Evolutionary conservation across 805 yeast genomes (phyloP), one percentile per base, ranked within the genome.

Genomic region (Komagataella pastoris): DNA sequence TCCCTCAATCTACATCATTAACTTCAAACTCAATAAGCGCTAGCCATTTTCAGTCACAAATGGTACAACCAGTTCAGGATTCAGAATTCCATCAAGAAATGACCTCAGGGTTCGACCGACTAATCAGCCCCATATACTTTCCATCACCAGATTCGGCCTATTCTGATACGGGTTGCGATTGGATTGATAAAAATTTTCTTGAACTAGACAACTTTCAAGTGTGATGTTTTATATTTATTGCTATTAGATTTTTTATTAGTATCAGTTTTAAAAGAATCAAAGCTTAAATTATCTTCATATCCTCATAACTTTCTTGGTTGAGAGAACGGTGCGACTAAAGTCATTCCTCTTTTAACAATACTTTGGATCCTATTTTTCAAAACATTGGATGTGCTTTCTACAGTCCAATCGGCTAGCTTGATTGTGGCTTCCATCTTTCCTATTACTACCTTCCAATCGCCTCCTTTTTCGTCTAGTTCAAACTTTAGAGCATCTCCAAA

Each of bases 291-390:
- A 18, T 18, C n/a, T 8, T 44, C 19, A 17, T 3, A 44, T 12
- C 7, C 12, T 44, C 47, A 44, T 44, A 17, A 18, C 18, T 44
- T 44, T 19, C 47, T 51, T 30, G 43, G 24, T 44, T 51, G 79
- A 48, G 88, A 78, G 40, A 91, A 70, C 2, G 98, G 96, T 8
- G 97, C 89, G 1, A 88, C 93, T 48, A 93, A 70, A 46, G 78
- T 85, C 51, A 84, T 75, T 14, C 95, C 95, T 55, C 95, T 76
- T 47, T 76, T 79, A 54, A 93, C 68, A 18, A 91, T 83, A 57
- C 85, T 90, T 56, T 83, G 87, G 1, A 93, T 81, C 61, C 99
- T 77, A 53, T 88, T 91, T 57, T 80, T 80, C 52, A 93, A 68
- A 1, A 89, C 90, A 52, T 79, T 81, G 1, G 90, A 83, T 1